These are phyloP conservation scores for Fraxinus velutina DNA, from an alignment of 305 asterid species.

Conservation along the genomic window DNA sequence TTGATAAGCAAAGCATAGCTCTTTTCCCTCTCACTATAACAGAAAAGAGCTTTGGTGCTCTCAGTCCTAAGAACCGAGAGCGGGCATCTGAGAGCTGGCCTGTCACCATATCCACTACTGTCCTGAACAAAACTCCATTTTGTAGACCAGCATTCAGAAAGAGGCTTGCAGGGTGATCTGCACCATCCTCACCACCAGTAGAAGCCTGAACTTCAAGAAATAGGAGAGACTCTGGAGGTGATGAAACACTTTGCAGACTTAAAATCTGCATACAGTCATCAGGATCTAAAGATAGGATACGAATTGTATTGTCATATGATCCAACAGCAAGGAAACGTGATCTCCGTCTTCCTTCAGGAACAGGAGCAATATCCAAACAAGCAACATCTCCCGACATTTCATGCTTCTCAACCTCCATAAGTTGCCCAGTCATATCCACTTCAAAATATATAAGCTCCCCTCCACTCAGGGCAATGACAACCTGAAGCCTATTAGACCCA, in stretches of 20 bases:
- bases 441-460: constrained; percentile 98
- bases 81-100: constrained; percentile 99
- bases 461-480: constrained; percentile 94
- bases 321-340: constrained; percentile 99
- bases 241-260: constrained; percentile 92
- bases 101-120: constrained; percentile 96
- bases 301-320: constrained; percentile 91
- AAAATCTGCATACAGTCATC: constrained; percentile 96
- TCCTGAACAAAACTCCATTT: constrained; percentile 90
- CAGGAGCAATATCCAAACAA: constrained; percentile 97
- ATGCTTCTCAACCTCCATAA: constrained; percentile 97
- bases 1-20: constrained; percentile 97
- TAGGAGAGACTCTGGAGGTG: constrained; percentile 93
- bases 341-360: constrained; percentile 97
- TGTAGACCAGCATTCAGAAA: constrained; percentile 92
- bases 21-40: constrained; percentile 76
- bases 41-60: constrained; percentile 91
- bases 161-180: constrained; percentile 96
- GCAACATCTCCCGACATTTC: constrained; percentile 99
- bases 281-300: constrained; percentile 89
- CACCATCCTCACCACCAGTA: constrained; percentile 95
- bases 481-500: constrained; percentile 95
- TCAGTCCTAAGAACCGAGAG: constrained; percentile 89
- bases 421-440: constrained; percentile 95
- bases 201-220: constrained; percentile 99